Evolutionary conservation across 164 flowering plant genomes (phyloP).

Genomic region (Umbilicus rupestris): DNA sequence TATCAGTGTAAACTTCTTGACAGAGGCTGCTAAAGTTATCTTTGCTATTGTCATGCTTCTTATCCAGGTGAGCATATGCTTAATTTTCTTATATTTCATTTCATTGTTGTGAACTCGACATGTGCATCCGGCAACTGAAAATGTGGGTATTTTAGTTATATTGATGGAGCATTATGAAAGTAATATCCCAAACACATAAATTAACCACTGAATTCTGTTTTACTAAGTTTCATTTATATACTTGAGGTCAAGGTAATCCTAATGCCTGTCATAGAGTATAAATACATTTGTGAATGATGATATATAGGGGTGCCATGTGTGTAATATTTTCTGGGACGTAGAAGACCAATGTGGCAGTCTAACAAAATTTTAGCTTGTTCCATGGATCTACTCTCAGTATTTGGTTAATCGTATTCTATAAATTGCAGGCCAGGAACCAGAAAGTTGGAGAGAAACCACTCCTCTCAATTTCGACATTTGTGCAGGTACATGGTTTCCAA

Average conservation of each 20-base stretch:
- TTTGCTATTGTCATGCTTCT: conserved; percentile 92
- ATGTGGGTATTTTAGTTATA: not conserved
- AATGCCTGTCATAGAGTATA: no score
- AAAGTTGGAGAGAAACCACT: conserved; percentile 95
- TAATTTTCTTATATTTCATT: not conserved
- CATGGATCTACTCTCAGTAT: not conserved
- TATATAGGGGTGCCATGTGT: no score
- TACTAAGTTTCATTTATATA: no score
- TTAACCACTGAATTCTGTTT: no score
- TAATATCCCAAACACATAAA: no score
- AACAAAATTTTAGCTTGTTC: not conserved
- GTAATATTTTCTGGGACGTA: not conserved
- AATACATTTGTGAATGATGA: no score
- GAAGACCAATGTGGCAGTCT: not conserved
- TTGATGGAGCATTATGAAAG: not conserved
- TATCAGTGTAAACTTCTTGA: conserved; percentile 89
- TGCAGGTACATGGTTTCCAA: conserved; percentile 42
- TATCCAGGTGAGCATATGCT: conserved; percentile 45
- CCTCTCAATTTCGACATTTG: conserved; percentile 70
- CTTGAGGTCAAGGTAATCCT: no score
- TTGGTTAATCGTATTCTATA: not conserved
- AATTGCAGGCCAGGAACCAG: conserved; percentile 64
- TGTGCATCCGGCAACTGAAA: not conserved
- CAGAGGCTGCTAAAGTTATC: conserved; percentile 72
- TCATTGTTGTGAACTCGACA: not conserved